Base-by-base conservation (phyloP, 768 basidiomycete genomes). In the Cubamyces sp. region DNA sequence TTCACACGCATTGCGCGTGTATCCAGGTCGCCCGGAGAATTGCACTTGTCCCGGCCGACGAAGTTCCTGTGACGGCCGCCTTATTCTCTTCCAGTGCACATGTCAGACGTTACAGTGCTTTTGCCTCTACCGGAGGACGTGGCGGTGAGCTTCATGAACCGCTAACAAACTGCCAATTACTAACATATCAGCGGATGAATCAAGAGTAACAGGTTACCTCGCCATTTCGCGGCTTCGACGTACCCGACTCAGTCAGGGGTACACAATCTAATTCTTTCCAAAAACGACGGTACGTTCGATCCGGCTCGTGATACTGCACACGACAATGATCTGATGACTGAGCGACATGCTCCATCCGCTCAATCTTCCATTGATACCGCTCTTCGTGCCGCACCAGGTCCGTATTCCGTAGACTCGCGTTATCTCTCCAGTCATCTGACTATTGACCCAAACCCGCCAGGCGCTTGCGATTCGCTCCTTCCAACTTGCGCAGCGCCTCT, bases 371-470 rank as follows among this genome's bases (percentile, higher is more conserved):
- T 66, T 66, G 71, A 65, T 66, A 69, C 54, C 61, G 59, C 61
- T 54, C 57, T 68, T 64, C 64, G 56, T 66, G 62, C 68, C 62
- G 67, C 67, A 59, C 49, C 52, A 66, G 62, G 58, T 59, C 66
- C 66, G 68, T 51, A 60, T 50, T 48, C 61, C 61, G 60, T 54
- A 49, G 43, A 54, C 54, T 57, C 60, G 45, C 61, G 69, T 71
- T 71, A 73, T 73, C 71, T 59, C 21, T 42, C 52, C 30, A 28
- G 66, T 71, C 71, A 73, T 71, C 70, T 73, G 71, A 71, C 68
- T 55, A 28, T 18, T 8, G 21, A 9, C 62, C 55, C 56, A 34
- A 37, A 52, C 47, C 51, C 30, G 53, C 37, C 43, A 47, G 57
- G 28, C 50, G 48, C 49, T 52, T 45, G 37, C 37, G 34, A 57